Evolutionary conservation across 2,329 filamentous ascomycete genomes (phyloP), one percentile per base, ranked within the genome.

Genomic region (Microsporum canis): DNA sequence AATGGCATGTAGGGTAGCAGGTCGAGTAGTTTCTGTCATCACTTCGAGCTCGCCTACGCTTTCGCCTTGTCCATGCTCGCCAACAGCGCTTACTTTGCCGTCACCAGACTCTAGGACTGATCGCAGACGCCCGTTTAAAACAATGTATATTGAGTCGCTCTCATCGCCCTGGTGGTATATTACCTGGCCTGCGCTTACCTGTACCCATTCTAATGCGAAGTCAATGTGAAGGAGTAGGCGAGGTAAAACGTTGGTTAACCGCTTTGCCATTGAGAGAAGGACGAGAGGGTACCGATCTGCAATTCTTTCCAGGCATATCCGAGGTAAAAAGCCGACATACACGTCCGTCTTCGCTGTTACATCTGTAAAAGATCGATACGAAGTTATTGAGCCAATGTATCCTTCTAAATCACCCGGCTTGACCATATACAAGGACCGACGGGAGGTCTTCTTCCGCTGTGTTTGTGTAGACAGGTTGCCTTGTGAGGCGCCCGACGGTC

Each of bases 261-360:
- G 82, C 75, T 99, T 99, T 0, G 94, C 94, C 87, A 99, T 91
- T 0, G 95, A 99, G 53, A 99, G 78, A 7, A 99, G 78, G 2
- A 97, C 88, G 45, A 96, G 89, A 0, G 94, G 94, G 70, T 96
- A 94, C 66, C 85, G 86, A 66, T 99, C 94, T 0, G 95, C 90
- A 55, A 99, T 94, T 65, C 91, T 84, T 71, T 99, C 94, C 33
- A 99, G 80, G 0, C 91, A 88, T 0, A 85, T 82, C 34, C 91
- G 83, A 0, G 94, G 94, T 10, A 99, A 77, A 66, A 99, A 99
- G 0, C 94, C 94, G 12, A 99, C 94, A 69, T 96, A 97, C 1
- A 97, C 94, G 74, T 99, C 94, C 0, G 95, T 99, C 76, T 97
- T 97, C 2, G 94, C 95, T 41, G 92, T 88, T 1, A 99, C 91